A percentile compares a stretch with the other conserved stretches of the same genome.
These are phyloP conservation scores for Epichloe elymi DNA, from an alignment of 2,329 filamentous ascomycete species.

Conservation along the genomic window DNA sequence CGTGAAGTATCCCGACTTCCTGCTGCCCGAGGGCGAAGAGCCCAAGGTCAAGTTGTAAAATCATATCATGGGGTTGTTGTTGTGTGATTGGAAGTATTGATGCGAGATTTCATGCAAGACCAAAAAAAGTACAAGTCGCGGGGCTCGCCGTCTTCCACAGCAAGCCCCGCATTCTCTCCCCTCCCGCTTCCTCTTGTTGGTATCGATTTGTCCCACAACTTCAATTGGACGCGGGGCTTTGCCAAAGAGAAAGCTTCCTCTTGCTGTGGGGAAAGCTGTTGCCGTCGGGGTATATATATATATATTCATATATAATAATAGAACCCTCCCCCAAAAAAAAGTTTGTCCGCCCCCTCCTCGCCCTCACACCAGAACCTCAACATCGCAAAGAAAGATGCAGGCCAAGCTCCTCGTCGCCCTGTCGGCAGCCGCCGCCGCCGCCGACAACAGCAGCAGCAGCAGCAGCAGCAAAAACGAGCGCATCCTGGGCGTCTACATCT, in stretches of 20 bases:
- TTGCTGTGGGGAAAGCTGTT: neutral
- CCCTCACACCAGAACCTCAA: neutral
- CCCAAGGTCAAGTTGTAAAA: constrained; percentile 29
- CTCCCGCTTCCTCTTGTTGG: too few relatives aligned
- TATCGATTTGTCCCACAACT: too few relatives aligned
- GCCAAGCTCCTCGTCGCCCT: constrained; percentile 24
- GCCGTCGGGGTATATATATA: too few relatives aligned
- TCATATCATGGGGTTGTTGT: neutral
- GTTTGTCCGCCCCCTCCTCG: neutral
- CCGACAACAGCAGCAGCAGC: constrained; percentile 14
- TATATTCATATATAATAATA: too few relatives aligned
- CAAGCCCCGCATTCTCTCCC: neutral
- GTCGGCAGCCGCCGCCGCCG: constrained; percentile 10
- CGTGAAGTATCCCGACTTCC: constrained; percentile 41
- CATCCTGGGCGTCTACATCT: constrained; percentile 72
- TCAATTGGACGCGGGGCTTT: too few relatives aligned
- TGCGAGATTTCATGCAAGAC: too few relatives aligned
- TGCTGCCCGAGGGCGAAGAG: constrained; percentile 18
- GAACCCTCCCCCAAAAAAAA: too few relatives aligned
- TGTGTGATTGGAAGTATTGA: too few relatives aligned
- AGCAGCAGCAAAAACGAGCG: constrained; percentile 36
- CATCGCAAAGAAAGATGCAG: constrained; percentile 19
- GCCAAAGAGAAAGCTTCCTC: too few relatives aligned
- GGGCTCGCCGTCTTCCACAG: neutral
- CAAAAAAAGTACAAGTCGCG: neutral